phyloP scores from a whole-genome alignment of 352 stramenopile genomes.

The Saprolegnia parasitica region DNA sequence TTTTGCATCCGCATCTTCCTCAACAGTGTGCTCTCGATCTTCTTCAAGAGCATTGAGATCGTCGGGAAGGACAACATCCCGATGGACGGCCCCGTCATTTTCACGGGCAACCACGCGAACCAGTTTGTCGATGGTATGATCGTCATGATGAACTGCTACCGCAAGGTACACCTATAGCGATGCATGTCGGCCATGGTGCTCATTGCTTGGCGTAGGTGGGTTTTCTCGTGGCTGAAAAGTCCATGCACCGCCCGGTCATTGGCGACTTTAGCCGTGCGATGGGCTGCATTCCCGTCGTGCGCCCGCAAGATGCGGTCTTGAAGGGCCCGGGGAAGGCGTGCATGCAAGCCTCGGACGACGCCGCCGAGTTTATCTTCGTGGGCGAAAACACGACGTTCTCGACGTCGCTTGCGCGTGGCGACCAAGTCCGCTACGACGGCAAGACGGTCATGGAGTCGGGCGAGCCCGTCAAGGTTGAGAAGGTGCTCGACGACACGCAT shows the following conservation, averaged over 20 bases:
- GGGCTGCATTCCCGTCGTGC: slow-evolving; percentile 95
- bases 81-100: slow-evolving; percentile 94
- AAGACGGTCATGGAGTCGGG: slow-evolving; percentile 76
- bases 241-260: slow-evolving; percentile 90
- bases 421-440: slow-evolving; percentile 73
- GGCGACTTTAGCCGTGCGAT: slow-evolving; percentile 93
- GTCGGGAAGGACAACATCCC: slow-evolving; percentile 96
- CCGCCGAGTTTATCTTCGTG: slow-evolving; percentile 43
- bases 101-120: slow-evolving; percentile 97
- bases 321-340: slow-evolving; percentile 65
- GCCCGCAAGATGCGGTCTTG: slow-evolving; percentile 90
- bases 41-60: slow-evolving; percentile 97
- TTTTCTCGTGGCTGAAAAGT: slow-evolving; percentile 98
- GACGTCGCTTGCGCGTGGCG: slow-evolving; percentile 33
- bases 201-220: slow-evolving; percentile 46
- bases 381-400: slow-evolving; percentile 52
- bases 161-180: slow-evolving; percentile 57
- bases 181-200: neutral
- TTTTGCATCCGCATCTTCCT: slow-evolving; percentile 90
- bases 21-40: slow-evolving; percentile 96
- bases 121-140: slow-evolving; percentile 98
- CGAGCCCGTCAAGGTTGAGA: slow-evolving; percentile 75
- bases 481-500: slow-evolving; percentile 83
- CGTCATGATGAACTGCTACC: slow-evolving; percentile 92
- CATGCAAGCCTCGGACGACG: slow-evolving; percentile 34